A percentile compares a stretch with the other conserved stretches of the same genome.
Evolutionary conservation across 106 monocot species (phyloP).

Genomic region (Acorus gramineus): DNA sequence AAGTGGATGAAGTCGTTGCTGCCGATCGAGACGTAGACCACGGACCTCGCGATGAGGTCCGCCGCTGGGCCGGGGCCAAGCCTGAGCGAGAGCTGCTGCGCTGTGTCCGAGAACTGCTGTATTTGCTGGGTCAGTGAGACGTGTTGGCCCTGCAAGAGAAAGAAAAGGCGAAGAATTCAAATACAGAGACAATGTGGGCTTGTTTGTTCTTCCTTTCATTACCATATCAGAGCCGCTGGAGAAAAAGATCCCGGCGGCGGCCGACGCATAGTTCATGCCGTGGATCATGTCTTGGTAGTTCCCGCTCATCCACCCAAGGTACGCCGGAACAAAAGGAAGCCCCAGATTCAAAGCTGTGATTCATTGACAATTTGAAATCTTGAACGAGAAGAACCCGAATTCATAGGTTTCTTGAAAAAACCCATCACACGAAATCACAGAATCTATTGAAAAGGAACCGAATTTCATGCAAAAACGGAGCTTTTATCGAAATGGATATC

Average conservation of each 20-base stretch:
- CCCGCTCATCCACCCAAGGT: slow-evolving; percentile 23
- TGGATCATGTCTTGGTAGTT: slow-evolving; percentile 38
- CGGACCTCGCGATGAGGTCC: slow-evolving; percentile 44
- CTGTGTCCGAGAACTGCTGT: slow-evolving; percentile 60
- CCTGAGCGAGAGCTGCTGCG: slow-evolving; percentile 31
- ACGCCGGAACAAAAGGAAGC: slow-evolving; percentile 67
- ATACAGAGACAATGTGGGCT: not conserved
- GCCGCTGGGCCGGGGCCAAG: slow-evolving; percentile 44
- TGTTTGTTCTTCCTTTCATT: not conserved
- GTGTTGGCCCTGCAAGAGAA: slow-evolving; percentile 44
- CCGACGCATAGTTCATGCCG: slow-evolving; percentile 68
- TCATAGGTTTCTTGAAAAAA: no score
- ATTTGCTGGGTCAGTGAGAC: slow-evolving; percentile 61
- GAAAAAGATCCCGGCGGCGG: slow-evolving; percentile 68
- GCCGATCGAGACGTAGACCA: slow-evolving; percentile 78
- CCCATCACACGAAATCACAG: no score
- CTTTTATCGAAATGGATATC: no score
- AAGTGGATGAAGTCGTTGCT: slow-evolving; percentile 94
- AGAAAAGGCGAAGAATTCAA: not conserved
- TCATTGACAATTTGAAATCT: not conserved
- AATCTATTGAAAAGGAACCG: no score
- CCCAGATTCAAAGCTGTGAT: slow-evolving; percentile 42
- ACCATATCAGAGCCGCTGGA: slow-evolving; percentile 74
- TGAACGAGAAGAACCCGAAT: not conserved
- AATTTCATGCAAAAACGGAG: no score